Percentiles rank a stretch among this genome's conserved stretches.
These are phyloP conservation scores for Abrus pulchellus DNA, from an alignment of 306 rosid genomes.

Conservation along the genomic window DNA sequence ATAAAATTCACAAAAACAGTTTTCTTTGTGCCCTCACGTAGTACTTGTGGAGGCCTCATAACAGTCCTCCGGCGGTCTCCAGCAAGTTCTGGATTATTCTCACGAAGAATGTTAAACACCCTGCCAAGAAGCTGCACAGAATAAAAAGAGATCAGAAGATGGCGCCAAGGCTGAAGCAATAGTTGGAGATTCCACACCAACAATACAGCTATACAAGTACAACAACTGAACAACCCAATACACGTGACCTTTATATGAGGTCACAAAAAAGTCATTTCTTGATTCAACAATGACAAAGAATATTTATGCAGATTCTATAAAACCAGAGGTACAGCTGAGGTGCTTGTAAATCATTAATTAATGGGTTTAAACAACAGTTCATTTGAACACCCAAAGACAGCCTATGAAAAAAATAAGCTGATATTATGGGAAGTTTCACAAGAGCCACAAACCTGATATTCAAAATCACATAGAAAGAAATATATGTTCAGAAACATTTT, in stretches of 20 bases:
- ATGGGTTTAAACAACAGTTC: not conserved
- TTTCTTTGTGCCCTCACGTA: slow-evolving; percentile 98
- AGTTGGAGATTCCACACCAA: slow-evolving; percentile 11
- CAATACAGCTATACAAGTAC: not conserved
- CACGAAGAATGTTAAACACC: slow-evolving; percentile 92
- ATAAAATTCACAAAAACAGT: slow-evolving; percentile 97
- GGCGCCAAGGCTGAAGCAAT: too few species aligned
- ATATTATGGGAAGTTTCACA: not conserved
- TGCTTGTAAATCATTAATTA: not conserved
- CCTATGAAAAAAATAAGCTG: not conserved
- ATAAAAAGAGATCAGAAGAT: slow-evolving; percentile 8
- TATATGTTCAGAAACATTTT: slow-evolving; percentile 5
- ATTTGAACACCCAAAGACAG: slow-evolving; percentile 1
- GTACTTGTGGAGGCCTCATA: slow-evolving; percentile 99
- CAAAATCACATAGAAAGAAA: not conserved
- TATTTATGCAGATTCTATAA: not conserved
- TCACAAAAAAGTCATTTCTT: not conserved
- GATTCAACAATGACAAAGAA: slow-evolving; percentile 31
- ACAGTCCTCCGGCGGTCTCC: slow-evolving; percentile 92
- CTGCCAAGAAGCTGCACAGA: slow-evolving; percentile 85
- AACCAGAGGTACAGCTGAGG: not conserved
- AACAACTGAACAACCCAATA: not conserved
- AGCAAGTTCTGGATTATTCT: slow-evolving; percentile 95
- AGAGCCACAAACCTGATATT: not conserved
- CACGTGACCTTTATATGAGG: not conserved